phyloP scores from a whole-genome alignment of 208 protist genomes.

The Tritrichomonas musculus region DNA sequence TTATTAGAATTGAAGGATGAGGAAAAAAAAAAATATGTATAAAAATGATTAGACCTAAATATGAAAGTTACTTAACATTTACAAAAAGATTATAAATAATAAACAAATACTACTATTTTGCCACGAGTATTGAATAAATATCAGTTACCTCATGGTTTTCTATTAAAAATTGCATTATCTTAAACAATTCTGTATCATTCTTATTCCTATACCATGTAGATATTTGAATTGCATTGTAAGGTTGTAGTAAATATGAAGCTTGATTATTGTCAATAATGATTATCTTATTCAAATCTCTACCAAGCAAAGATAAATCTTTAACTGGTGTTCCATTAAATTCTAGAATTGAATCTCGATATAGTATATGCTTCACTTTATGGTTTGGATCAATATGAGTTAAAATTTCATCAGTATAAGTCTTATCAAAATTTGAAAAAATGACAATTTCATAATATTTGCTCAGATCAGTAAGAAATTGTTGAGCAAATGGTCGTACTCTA shows the following conservation, averaged over 20 bases:
- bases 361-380: not conserved
- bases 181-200: not conserved
- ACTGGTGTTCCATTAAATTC: not conserved
- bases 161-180: too few species aligned
- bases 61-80: too few species aligned
- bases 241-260: not conserved
- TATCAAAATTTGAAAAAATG: not conserved
- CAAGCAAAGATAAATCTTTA: not conserved
- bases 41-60: too few species aligned
- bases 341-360: not conserved
- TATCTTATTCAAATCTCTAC: not conserved
- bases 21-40: too few species aligned
- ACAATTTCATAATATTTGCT: not conserved
- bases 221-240: constrained; percentile 24
- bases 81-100: too few species aligned
- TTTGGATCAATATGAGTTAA: not conserved
- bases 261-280: constrained; percentile 33
- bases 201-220: not conserved
- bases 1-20: too few species aligned
- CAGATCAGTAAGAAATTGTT: not conserved
- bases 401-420: not conserved
- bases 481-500: not conserved
- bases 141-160: too few species aligned
- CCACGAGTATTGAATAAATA: too few species aligned
- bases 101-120: too few species aligned